A percentile compares a stretch with the other conserved stretches of the same genome.
These are phyloP conservation scores for Verbascum thapsus DNA, from an alignment of 257 asterid genomes.

Conservation along the genomic window DNA sequence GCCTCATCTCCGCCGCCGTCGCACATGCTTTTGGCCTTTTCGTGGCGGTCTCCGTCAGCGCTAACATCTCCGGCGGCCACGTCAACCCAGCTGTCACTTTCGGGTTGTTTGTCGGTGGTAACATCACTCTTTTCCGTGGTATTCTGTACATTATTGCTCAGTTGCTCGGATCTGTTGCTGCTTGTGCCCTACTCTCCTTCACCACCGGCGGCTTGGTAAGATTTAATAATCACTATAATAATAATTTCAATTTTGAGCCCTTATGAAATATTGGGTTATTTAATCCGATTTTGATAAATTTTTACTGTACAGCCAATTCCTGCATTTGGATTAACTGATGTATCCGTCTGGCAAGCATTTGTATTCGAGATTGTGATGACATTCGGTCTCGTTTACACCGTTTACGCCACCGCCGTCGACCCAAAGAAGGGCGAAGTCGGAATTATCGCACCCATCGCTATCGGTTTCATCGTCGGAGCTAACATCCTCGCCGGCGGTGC, in stretches of 20 bases:
- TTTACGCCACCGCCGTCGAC: slow-evolving; percentile 63
- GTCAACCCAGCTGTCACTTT: slow-evolving; percentile 74
- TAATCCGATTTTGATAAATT: background rate
- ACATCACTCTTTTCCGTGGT: slow-evolving; percentile 56
- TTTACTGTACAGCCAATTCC: slow-evolving; percentile 31
- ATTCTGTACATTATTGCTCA: slow-evolving; percentile 59
- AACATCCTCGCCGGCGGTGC: slow-evolving; percentile 60
- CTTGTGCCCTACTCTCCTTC: slow-evolving; percentile 45
- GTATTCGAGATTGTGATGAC: slow-evolving; percentile 58
- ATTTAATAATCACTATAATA: too few relatives aligned
- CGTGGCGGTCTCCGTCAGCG: slow-evolving; percentile 53
- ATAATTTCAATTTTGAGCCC: too few relatives aligned
- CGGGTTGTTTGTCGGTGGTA: slow-evolving; percentile 59
- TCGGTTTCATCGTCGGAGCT: slow-evolving; percentile 58
- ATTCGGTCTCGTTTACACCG: slow-evolving; percentile 59
- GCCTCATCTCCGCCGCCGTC: slow-evolving; percentile 49
- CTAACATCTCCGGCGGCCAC: slow-evolving; percentile 74
- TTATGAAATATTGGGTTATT: too few relatives aligned
- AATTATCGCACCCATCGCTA: slow-evolving; percentile 51
- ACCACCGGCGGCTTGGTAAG: slow-evolving; percentile 52
- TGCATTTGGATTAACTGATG: slow-evolving; percentile 31
- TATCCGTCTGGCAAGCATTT: slow-evolving; percentile 39
- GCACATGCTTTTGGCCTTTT: slow-evolving; percentile 62
- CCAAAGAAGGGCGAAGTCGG: slow-evolving; percentile 63
- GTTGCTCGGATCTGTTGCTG: slow-evolving; percentile 54